These are phyloP conservation scores for Selenicereus undatus DNA, from an alignment of 148 eudicot genomes.

Conservation along the genomic window DNA sequence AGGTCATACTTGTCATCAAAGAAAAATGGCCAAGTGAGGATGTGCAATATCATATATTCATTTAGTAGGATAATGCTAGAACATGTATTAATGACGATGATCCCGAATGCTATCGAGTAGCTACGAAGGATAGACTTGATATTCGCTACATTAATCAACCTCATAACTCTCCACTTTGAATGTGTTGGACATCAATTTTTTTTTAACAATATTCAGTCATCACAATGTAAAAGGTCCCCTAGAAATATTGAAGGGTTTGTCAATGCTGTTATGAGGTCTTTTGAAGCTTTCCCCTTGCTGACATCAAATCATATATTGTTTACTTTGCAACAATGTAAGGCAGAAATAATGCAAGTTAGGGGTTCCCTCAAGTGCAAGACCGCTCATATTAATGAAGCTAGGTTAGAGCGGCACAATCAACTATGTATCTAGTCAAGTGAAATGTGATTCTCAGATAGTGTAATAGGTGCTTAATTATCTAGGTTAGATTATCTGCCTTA, in stretches of 20 bases:
- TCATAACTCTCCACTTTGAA: slow-evolving; percentile 2
- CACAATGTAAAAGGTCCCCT: background rate
- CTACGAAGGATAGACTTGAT: background rate
- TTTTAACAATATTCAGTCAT: background rate
- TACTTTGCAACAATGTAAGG: background rate
- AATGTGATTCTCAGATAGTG: background rate
- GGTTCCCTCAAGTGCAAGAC: background rate
- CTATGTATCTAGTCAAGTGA: background rate
- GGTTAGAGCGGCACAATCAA: no score
- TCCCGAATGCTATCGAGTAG: background rate
- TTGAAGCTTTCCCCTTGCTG: background rate
- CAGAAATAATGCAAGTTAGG: background rate
- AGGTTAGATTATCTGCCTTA: background rate
- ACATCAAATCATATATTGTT: background rate
- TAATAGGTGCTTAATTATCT: background rate
- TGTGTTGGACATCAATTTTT: background rate
- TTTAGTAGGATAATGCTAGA: slow-evolving; percentile 1
- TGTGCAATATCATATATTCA: background rate
- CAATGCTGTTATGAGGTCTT: background rate
- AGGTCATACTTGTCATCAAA: slow-evolving; percentile 1
- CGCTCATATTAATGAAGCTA: background rate
- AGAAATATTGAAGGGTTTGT: background rate
- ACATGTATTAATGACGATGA: background rate
- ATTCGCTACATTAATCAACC: no score
- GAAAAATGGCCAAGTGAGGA: background rate